Conservation (phyloP, 2,329 filamentous ascomycete genomes). For the Daldinia sp. region DNA sequence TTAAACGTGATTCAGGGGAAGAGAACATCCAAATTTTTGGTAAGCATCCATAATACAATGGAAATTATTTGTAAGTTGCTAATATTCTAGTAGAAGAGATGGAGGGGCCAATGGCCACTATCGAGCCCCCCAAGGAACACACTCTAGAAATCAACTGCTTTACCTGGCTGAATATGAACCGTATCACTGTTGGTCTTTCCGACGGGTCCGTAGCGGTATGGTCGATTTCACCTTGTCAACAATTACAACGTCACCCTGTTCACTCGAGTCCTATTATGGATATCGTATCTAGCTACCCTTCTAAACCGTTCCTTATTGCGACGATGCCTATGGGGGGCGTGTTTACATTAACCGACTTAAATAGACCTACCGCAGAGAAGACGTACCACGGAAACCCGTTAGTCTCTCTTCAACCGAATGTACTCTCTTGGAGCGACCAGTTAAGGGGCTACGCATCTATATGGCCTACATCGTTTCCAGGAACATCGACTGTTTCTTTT, state of each 20-base stretch:
- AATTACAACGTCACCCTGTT: conserved; percentile 61
- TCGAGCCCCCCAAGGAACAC: conserved; percentile 57
- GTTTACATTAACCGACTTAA: conserved; percentile 61
- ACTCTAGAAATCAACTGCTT: conserved; percentile 60
- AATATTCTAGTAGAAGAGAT: conserved; percentile 53
- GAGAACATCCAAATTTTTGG: conserved; percentile 49
- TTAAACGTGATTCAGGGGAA: conserved; percentile 45
- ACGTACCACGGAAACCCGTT: conserved; percentile 61
- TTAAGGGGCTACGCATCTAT: conserved; percentile 63
- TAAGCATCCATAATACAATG: conserved; percentile 42
- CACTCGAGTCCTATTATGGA: conserved; percentile 64
- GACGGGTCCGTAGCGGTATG: conserved; percentile 66
- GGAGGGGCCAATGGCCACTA: conserved; percentile 53
- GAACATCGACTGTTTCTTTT: conserved; percentile 62
- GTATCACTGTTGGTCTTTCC: conserved; percentile 62
- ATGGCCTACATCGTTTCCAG: conserved; percentile 61
- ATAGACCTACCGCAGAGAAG: conserved; percentile 59
- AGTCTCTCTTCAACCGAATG: conserved; percentile 61
- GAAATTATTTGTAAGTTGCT: conserved; percentile 30
- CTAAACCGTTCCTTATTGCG: conserved; percentile 63
- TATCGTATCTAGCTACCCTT: conserved; percentile 64
- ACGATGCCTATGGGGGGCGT: conserved; percentile 64
- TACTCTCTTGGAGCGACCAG: conserved; percentile 64
- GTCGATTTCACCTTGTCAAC: conserved; percentile 59
- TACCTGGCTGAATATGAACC: conserved; percentile 64